phyloP scores from a whole-genome alignment of 192 early-diverging fungal genomes.

The Chytriomyces confervae region DNA sequence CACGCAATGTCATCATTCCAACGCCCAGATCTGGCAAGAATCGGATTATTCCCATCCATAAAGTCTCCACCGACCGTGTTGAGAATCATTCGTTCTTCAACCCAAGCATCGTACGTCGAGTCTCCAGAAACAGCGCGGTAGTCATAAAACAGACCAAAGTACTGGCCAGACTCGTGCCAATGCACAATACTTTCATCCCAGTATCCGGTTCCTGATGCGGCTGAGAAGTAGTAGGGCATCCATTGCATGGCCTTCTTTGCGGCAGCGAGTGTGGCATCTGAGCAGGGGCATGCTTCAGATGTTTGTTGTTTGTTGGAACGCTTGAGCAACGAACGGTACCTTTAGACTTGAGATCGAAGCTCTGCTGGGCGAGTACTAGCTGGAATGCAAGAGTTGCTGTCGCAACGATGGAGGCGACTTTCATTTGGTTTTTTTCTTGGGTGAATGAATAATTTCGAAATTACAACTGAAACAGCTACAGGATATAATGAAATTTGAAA shows the following conservation, averaged over 20 bases:
- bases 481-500: too few species aligned
- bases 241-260: constrained; percentile 15
- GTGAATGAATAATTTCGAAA: neutral
- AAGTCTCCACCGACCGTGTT: constrained; percentile 8
- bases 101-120: constrained; percentile 10
- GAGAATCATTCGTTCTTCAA: neutral
- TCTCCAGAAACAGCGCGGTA: constrained; percentile 4
- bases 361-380: neutral
- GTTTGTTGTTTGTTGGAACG: neutral
- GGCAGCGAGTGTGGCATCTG: constrained; percentile 5
- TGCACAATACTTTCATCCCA: constrained; percentile 28
- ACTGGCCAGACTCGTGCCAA: constrained; percentile 37
- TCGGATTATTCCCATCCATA: constrained; percentile 3
- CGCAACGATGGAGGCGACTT: neutral
- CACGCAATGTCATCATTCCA: constrained; percentile 61
- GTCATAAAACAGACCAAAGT: constrained; percentile 10
- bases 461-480: neutral
- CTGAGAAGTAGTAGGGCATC: neutral
- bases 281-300: neutral
- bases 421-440: neutral
- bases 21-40: constrained; percentile 31
- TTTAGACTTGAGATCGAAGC: neutral
- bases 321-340: neutral
- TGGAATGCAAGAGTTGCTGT: neutral
- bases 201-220: neutral